Conservation (phyloP, 164 flowering plant species). For the Cinnamomum chago region DNA sequence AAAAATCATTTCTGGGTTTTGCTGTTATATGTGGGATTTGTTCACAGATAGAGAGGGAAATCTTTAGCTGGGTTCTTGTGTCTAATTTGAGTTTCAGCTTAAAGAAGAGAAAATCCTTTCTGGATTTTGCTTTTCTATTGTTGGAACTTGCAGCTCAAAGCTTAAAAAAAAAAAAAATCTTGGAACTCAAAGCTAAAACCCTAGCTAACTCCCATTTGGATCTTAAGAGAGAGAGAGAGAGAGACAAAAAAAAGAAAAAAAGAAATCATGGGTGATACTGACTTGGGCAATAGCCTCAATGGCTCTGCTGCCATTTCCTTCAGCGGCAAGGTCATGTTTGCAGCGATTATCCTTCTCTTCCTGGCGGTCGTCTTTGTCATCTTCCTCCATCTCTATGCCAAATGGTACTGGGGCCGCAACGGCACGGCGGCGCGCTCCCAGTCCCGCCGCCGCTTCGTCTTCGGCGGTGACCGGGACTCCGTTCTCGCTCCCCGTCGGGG, state of each 20-base stretch:
- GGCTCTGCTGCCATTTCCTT: constrained; percentile 12
- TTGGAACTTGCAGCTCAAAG: neutral
- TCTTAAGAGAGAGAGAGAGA: neutral
- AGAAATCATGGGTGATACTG: neutral
- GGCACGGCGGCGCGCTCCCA: neutral
- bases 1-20: constrained; percentile 1
- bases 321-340: constrained; percentile 59
- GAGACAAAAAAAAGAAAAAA: neutral
- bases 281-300: neutral
- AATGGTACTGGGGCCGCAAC: constrained; percentile 55
- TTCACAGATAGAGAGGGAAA: neutral
- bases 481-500: constrained; percentile 3
- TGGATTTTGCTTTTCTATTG: neutral
- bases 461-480: constrained; percentile 36
- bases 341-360: constrained; percentile 49
- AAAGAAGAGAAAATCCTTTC: neutral
- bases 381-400: constrained; percentile 71
- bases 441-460: constrained; percentile 46
- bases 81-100: neutral
- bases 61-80: constrained; percentile 2
- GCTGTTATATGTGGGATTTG: neutral
- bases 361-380: constrained; percentile 53
- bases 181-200: neutral
- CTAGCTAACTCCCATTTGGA: neutral
- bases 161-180: too few relatives aligned